These are phyloP conservation scores for Globisporangium splendens DNA, from an alignment of 352 stramenopile genomes.

Conservation along the genomic window DNA sequence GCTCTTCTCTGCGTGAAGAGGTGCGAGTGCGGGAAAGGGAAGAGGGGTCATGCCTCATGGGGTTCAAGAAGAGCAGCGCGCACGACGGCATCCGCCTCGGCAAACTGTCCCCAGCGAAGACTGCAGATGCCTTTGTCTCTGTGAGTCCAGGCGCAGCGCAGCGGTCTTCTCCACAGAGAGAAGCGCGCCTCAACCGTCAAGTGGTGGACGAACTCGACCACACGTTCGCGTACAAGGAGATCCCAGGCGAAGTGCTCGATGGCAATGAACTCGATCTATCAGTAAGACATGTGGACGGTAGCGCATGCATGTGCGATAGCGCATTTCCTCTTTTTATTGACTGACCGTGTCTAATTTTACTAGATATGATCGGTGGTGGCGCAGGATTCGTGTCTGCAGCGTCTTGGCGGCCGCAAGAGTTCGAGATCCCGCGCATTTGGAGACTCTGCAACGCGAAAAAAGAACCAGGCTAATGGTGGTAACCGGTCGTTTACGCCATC, in stretches of 20 bases:
- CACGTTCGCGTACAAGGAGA: conserved; percentile 49
- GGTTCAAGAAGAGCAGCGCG: conserved; percentile 27
- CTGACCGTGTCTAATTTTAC: neutral
- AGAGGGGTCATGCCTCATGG: conserved; percentile 14
- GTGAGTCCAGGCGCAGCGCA: neutral
- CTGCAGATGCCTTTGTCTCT: neutral
- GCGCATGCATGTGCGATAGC: neutral
- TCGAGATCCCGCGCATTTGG: conserved; percentile 1
- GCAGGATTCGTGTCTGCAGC: conserved; percentile 49
- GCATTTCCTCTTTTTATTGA: neutral
- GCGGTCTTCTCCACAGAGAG: neutral
- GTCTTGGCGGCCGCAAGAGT: conserved; percentile 18
- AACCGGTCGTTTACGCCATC: no score
- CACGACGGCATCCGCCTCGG: conserved; percentile 46
- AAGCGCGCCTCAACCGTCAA: conserved; percentile 1
- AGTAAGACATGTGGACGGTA: conserved; percentile 13
- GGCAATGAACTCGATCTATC: conserved; percentile 62
- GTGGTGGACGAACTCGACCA: conserved; percentile 36
- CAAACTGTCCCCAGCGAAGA: conserved; percentile 21
- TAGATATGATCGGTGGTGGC: conserved; percentile 69
- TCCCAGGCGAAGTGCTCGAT: conserved; percentile 59
- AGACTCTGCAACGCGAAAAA: neutral
- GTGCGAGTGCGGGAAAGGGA: neutral
- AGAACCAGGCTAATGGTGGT: no score
- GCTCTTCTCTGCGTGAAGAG: neutral